Evolutionary conservation across 2,329 filamentous ascomycete species (phyloP), one percentile per base, ranked within the genome.

Genomic region (Onygenales sp.): DNA sequence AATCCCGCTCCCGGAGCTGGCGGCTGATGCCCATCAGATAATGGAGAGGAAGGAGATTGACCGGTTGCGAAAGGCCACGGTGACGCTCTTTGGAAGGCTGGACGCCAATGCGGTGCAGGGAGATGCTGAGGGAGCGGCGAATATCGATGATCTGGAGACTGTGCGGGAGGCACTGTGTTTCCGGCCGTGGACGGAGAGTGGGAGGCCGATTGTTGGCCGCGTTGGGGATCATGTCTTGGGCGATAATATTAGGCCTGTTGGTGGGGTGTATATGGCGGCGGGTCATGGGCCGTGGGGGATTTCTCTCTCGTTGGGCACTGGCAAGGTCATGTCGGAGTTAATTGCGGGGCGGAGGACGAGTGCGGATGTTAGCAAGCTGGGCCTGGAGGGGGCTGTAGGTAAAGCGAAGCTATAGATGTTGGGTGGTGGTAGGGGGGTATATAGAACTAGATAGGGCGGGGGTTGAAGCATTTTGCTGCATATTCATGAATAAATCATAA

Each of bases 271-370:
- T 64, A 66, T 90, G 39, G 82, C 84, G 1, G 76, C 83, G 3
- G 87, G 87, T 0, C 87, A 91, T 72, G 87, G 86, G 0, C 84
- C 86, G 0, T 91, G 87, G 87, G 87, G 86, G 0, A 86, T 86
- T 31, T 78, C 75, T 47, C 63, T 82, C 62, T 75, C 75, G 13
- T 69, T 88, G 33, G 87, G 86, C 1, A 90, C 85, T 0, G 87
- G 87, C 0, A 78, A 79, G 59, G 81, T 88, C 5, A 72, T 90
- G 71, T 78, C 84, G 9, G 86, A 90, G 69, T 75, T 90, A 77
- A 75, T 88, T 43, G 75, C 80, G 60, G 83, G 81, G 2, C 70
- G 75, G 56, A 65, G 69, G 56, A 69, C 78, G 50, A 85, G 80
- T 57, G 83, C 78, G 1, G 80, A 87, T 69, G 70, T 89, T 13